Base-by-base conservation (phyloP, 306 rosid species). In the Malus sieversii region DNA sequence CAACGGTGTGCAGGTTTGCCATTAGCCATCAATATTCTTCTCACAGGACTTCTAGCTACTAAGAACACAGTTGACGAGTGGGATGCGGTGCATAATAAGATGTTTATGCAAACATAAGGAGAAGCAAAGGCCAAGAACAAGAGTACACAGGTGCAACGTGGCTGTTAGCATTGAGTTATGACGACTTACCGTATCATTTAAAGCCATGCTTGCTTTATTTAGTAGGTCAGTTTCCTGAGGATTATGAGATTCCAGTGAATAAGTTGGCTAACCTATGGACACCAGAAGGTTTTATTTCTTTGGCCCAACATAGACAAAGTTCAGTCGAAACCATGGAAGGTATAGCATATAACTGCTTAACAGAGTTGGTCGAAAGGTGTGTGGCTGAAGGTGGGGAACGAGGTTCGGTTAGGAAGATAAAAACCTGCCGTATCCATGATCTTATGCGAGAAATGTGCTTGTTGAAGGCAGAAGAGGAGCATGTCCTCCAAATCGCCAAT, bases 121-220 rank as follows among this genome's bases (percentile, higher is more conserved):
- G 29, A 72, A 60, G 73, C 6, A 29, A 16, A 4, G 61, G 18
- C 18, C 44, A 27, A 29, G 74, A 29, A 8, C 5, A 5, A 9
- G 19, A 11, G 18, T 27, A 27, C 25, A 29, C 35, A n/a, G 65
- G 70, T 0, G 53, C 12, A 65, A 13, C 35, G 27, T 72, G 75
- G 29, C 8, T 78, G 5, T 40, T 72, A 72, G 82, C 67, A 32
- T 40, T 72, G 38, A 78, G 73, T 25, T 65, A 78, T 9, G 57
- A 65, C 7, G 18, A 27, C 35, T 58, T 78, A 12, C 77, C 78
- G 0, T 40, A 22, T 45, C 9, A 33, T 19, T 55, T 64, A 59
- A 78, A 58, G 32, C 77, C 42, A 14, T 72, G 77, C 15, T 64
- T 72, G 16, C 20, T 78, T 2, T 55, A 52, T 64, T 55, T 25